Percentiles rank a stretch among this genome's conserved stretches.
Conservation (phyloP, 116 monocot species). For the Zostera marina region DNA sequence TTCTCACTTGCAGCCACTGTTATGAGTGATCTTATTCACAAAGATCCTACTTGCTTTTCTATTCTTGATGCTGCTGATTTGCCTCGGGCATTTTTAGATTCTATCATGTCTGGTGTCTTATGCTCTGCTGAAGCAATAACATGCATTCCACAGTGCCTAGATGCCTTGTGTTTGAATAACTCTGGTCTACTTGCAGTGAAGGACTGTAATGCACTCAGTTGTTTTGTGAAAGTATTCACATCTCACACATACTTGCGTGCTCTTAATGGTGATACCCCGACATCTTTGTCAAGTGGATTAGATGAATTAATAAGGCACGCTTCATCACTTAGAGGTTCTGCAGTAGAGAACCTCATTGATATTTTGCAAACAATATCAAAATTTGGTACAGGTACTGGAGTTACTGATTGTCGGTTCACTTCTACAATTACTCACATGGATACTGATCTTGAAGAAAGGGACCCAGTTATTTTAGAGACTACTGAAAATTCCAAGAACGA, state of each 20-base stretch:
- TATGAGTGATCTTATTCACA: conserved; percentile 79
- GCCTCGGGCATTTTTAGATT: conserved; percentile 57
- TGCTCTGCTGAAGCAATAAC: conserved; percentile 48
- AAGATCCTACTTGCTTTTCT: conserved; percentile 81
- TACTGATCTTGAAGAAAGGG: conserved; percentile 22
- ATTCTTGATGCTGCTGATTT: conserved; percentile 51
- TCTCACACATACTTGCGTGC: conserved; percentile 45
- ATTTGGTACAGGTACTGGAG: conserved; percentile 31
- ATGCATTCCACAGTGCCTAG: conserved; percentile 70
- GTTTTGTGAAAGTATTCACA: conserved; percentile 73
- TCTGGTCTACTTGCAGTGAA: conserved; percentile 54
- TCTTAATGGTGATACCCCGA: conserved; percentile 37
- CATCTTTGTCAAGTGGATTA: conserved; percentile 43
- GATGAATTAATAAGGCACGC: conserved; percentile 70
- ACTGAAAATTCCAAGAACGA: conserved; percentile 10
- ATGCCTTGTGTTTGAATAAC: conserved; percentile 60
- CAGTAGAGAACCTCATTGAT: conserved; percentile 62
- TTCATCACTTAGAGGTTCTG: conserved; percentile 47
- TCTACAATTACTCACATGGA: conserved; percentile 33
- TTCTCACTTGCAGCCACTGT: conserved; percentile 72
- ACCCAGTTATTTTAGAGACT: conserved; percentile 6
- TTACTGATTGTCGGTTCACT: conserved; percentile 10
- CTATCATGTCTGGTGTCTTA: conserved; percentile 39
- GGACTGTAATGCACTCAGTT: conserved; percentile 45
- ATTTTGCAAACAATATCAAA: conserved; percentile 39